Conservation (phyloP, 345 rosid genomes). For the Pistacia integerrima region DNA sequence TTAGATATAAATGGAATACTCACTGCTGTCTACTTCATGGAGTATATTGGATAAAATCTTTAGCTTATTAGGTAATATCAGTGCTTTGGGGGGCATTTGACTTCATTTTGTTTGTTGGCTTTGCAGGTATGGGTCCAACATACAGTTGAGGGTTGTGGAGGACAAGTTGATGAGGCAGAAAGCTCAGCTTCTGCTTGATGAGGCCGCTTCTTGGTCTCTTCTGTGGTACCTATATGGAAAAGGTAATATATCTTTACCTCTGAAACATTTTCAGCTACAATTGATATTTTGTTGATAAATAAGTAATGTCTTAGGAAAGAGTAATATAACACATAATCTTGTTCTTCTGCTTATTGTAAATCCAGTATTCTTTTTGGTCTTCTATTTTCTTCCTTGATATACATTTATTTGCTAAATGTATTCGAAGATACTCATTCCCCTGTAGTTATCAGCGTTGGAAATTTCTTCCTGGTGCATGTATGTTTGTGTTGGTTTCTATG, state of each 20-base stretch:
- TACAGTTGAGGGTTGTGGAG: conserved; percentile 75
- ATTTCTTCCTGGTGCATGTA: not conserved
- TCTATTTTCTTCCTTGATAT: conserved; percentile 2
- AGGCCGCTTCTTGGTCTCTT: conserved; percentile 99
- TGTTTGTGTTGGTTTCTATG: not conserved
- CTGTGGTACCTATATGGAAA: conserved; percentile 95
- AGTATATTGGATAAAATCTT: no score
- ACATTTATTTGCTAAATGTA: not conserved
- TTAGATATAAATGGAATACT: no score
- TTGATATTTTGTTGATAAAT: conserved; percentile 5
- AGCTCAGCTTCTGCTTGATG: conserved; percentile 91
- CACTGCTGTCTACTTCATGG: no score
- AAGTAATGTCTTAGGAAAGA: not conserved
- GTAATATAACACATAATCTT: not conserved
- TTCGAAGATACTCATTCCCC: not conserved
- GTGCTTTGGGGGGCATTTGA: conserved; percentile 14
- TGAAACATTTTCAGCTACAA: not conserved
- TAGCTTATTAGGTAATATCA: not conserved
- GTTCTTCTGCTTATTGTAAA: not conserved
- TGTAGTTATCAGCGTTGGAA: not conserved
- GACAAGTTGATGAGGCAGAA: conserved; percentile 95
- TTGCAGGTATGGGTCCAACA: conserved; percentile 67
- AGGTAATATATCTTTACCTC: conserved; percentile 54
- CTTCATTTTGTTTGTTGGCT: conserved; percentile 17
- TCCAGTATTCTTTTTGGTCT: not conserved